A percentile compares a stretch with the other conserved stretches of the same genome.
Conservation (phyloP, 495 filamentous ascomycete genomes). For the Trichoderma erinaceum region DNA sequence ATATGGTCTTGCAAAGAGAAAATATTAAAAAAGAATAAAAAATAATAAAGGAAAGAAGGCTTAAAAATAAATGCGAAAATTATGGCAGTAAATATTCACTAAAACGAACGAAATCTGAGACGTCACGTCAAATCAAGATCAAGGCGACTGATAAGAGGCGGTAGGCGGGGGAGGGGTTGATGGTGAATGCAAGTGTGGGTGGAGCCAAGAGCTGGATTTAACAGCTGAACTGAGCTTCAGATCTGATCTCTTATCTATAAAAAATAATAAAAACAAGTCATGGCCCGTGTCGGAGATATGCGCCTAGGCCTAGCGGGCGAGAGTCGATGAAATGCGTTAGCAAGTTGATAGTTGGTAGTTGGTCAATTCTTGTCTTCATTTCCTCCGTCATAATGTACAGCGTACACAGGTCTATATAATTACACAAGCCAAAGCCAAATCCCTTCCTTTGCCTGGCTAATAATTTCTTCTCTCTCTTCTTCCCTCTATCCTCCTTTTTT, state of each 20-base stretch:
- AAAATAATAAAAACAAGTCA: not conserved
- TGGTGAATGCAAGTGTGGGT: not conserved
- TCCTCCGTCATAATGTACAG: constrained; percentile 9
- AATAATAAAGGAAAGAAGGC: not conserved
- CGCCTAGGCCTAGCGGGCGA: not conserved
- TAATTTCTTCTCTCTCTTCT: not conserved
- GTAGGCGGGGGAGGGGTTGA: constrained; percentile 1
- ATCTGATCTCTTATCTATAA: not conserved
- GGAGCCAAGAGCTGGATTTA: not conserved
- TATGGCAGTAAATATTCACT: not conserved
- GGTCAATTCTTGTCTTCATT: not conserved
- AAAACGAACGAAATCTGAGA: not conserved
- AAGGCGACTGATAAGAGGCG: not conserved
- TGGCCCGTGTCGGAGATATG: too few species aligned
- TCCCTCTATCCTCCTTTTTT: not conserved
- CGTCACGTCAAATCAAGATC: not conserved
- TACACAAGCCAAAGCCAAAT: not conserved
- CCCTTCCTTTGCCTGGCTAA: not conserved
- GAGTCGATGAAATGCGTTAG: too few species aligned
- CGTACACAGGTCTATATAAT: constrained; percentile 10
- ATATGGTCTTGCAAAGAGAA: not conserved
- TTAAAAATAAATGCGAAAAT: not conserved
- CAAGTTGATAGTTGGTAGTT: not conserved
- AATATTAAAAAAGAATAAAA: not conserved
- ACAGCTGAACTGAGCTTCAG: not conserved